Conservation (phyloP, 2,329 filamentous ascomycete species). For the Hypocreales sp. region DNA sequence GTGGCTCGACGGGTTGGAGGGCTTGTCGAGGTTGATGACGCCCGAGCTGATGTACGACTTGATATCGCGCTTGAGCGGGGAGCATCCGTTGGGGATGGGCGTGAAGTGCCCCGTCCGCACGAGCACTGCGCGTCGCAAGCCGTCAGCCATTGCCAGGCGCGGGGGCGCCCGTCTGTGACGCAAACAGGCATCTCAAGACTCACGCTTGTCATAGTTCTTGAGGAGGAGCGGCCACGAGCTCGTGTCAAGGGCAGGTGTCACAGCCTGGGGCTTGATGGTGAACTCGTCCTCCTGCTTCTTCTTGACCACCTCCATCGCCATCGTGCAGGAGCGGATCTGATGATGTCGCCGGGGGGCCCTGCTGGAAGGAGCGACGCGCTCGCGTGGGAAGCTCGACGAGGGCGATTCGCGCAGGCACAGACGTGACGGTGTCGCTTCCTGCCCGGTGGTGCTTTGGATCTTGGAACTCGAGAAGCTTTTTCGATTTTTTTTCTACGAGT, state of each 20-base stretch:
- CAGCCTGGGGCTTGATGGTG: conserved; percentile 82
- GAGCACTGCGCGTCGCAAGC: conserved; percentile 47
- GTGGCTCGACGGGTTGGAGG: conserved; percentile 93
- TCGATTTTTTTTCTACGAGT: conserved; percentile 7
- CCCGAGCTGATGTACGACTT: conserved; percentile 95
- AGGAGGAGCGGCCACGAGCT: conserved; percentile 86
- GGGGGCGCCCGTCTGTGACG: too few species aligned
- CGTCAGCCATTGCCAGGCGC: too few species aligned
- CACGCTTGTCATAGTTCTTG: conserved; percentile 91
- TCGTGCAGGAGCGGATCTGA: conserved; percentile 7
- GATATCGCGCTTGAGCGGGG: conserved; percentile 82
- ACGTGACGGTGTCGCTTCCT: conserved; percentile 5
- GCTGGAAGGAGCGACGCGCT: conserved; percentile 5
- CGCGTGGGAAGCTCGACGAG: conserved; percentile 8
- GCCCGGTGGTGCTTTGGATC: too few species aligned
- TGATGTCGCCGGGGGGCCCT: conserved; percentile 5
- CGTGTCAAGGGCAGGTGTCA: conserved; percentile 64
- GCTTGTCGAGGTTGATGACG: conserved; percentile 81
- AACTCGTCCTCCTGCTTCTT: conserved; percentile 50
- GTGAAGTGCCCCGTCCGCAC: conserved; percentile 94
- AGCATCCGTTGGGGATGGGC: conserved; percentile 84
- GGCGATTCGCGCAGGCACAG: conserved; percentile 6
- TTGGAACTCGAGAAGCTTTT: conserved; percentile 4
- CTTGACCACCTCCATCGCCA: conserved; percentile 32
- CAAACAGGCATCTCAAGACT: too few species aligned